phyloP scores from a whole-genome alignment of 2,329 filamentous ascomycete species.

The Aschersonia sp. region DNA sequence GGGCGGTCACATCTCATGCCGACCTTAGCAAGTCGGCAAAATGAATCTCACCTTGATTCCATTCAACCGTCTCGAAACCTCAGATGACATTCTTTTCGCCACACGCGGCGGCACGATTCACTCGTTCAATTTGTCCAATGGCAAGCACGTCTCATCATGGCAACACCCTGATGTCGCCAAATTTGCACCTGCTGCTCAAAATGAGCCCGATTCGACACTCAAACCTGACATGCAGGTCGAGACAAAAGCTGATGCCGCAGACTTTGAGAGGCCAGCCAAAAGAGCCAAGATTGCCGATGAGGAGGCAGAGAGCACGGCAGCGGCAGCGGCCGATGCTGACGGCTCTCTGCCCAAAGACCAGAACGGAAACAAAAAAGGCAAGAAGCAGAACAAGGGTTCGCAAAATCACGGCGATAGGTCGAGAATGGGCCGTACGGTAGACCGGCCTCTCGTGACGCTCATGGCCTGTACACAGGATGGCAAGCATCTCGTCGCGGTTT shows the following conservation, averaged over 20 bases:
- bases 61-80: slow-evolving; percentile 48
- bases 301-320: slow-evolving; percentile 7
- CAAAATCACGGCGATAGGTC: slow-evolving; percentile 6
- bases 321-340: slow-evolving; percentile 1
- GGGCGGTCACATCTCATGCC: too few relatives aligned
- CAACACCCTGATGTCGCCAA: slow-evolving; percentile 28
- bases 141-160: slow-evolving; percentile 48
- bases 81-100: slow-evolving; percentile 49
- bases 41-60: slow-evolving; percentile 24
- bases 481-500: slow-evolving; percentile 60
- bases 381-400: slow-evolving; percentile 12
- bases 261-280: slow-evolving; percentile 19
- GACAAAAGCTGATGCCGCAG: slow-evolving; percentile 6
- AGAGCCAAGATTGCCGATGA: slow-evolving; percentile 16
- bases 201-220: slow-evolving; percentile 7
- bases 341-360: slow-evolving; percentile 7
- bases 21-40: neutral
- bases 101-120: slow-evolving; percentile 61
- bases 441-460: slow-evolving; percentile 52
- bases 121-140: slow-evolving; percentile 45
- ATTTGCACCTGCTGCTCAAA: slow-evolving; percentile 10
- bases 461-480: slow-evolving; percentile 49
- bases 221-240: slow-evolving; percentile 2
- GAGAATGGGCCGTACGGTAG: slow-evolving; percentile 19
- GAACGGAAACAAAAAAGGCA: slow-evolving; percentile 12